Base-by-base conservation (phyloP, 768 basidiomycete genomes). In the Lentinula edodes region DNA sequence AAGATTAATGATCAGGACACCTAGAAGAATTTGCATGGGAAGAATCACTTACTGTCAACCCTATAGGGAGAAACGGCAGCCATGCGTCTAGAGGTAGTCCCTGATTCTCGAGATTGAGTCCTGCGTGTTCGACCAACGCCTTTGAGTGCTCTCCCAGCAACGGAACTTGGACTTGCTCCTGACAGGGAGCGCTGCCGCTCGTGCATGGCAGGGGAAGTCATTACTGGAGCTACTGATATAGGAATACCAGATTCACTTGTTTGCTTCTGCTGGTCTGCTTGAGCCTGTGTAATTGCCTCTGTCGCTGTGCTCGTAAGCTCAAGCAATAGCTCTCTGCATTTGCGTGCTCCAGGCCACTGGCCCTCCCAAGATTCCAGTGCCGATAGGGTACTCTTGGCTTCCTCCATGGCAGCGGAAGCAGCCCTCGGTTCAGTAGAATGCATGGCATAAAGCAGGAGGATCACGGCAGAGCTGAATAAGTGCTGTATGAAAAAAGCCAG, bases 401-500 rank as follows among this genome's bases (percentile, higher is more conserved):
- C 92, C 6, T 91, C 89, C 86, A 93, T 87, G 12, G 92, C 91
- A 12, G 85, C 79, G 34, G 78, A 71, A n/a, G 86, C 83, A 45
- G 84, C 83, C 46, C 82, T 80, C 10, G 80, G 69, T 58, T 93
- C 91, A 1, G 85, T 69, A 5, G 86, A 83, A 71, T 93, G 92
- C 90, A 94, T 93, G 38, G 92, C 89, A 70, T 88, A 93, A 6
- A 95, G 77, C 58, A 93, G 74, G 60, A 92, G 85, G 69, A 95
- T 91, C 61, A 92, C 91, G 2, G 90, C 89, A 41, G 89, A 93
- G 68, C 91, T 93, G 78, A 93, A 93, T 23, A 94, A 79, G 66
- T 91, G 90, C 66, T 95, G 93, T 45, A 93, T 91, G 80, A 90
- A 93, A 74, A 93, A 91, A 4, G 91, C 90, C 48, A 93, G 80